A percentile compares a stretch with the other conserved stretches of the same genome.
phyloP scores from a whole-genome alignment of 2,329 filamentous ascomycete genomes.

The Coniochaeta pulveracea region DNA sequence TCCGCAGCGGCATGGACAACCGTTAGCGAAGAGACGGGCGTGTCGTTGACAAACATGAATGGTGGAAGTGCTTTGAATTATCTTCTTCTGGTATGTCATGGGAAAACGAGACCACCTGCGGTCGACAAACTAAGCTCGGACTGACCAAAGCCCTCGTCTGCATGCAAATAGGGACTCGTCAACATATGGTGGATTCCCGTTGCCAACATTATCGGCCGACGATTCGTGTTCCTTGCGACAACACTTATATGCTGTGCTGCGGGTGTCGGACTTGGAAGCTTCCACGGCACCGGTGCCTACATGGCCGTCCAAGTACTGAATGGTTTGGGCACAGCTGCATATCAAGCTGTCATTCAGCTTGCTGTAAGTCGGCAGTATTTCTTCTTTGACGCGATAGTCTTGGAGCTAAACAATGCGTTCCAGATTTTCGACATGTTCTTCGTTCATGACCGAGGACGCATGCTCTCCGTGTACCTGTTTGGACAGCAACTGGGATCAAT shows the following conservation, averaged over 20 bases:
- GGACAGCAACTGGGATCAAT: conserved; percentile 26
- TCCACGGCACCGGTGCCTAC: conserved; percentile 17
- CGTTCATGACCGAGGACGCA: conserved; percentile 22
- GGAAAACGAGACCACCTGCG: no score
- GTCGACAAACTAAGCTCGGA: no score
- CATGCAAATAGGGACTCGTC: conserved; percentile 22
- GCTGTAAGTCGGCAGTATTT: no score
- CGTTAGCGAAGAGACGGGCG: conserved; percentile 24
- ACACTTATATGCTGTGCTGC: conserved; percentile 17
- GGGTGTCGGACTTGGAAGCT: conserved; percentile 19
- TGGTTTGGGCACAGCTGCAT: conserved; percentile 22
- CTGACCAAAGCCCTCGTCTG: not conserved
- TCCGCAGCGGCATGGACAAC: conserved; percentile 24
- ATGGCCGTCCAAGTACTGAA: conserved; percentile 18
- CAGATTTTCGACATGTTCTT: conserved; percentile 25
- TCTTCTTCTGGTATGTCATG: conserved; percentile 16
- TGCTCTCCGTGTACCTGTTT: conserved; percentile 24
- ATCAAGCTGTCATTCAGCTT: conserved; percentile 25
- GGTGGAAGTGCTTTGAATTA: conserved; percentile 27
- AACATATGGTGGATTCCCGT: conserved; percentile 24
- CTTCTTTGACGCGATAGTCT: no score
- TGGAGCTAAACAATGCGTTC: no score
- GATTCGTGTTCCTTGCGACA: conserved; percentile 22
- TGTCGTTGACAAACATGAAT: conserved; percentile 26
- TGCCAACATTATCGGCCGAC: conserved; percentile 20